A percentile compares a stretch with the other conserved stretches of the same genome.
Evolutionary conservation across 2,329 filamentous ascomycete genomes (phyloP).

Genomic region (Diaporthe velutina): DNA sequence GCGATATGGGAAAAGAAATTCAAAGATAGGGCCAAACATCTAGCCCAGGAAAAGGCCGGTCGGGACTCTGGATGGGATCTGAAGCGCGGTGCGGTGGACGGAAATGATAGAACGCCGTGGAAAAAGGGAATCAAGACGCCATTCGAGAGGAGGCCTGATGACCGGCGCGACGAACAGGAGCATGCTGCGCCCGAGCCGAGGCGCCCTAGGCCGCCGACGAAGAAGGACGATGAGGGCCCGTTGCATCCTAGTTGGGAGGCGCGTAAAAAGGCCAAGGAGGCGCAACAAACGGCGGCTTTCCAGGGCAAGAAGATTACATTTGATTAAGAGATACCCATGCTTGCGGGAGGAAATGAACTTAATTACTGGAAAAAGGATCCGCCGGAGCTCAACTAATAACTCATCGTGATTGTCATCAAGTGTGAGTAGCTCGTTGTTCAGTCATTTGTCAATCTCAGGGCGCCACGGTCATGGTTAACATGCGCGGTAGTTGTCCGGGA

Average conservation of each 20-base stretch:
- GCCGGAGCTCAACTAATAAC: background rate
- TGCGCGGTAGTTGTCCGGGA: background rate
- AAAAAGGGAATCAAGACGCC: constrained; percentile 61
- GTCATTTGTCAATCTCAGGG: background rate
- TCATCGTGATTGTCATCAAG: background rate
- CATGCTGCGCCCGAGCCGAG: constrained; percentile 17
- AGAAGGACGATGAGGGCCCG: constrained; percentile 49
- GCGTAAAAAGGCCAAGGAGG: constrained; percentile 72
- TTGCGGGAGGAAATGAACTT: constrained; percentile 9
- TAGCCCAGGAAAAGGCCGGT: constrained; percentile 56
- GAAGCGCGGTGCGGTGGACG: constrained; percentile 66
- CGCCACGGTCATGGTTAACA: background rate
- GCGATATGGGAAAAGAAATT: constrained; percentile 86
- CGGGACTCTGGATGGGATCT: constrained; percentile 70
- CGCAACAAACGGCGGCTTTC: constrained; percentile 64
- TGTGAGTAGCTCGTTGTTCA: background rate
- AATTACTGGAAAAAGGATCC: background rate
- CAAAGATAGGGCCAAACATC: constrained; percentile 77
- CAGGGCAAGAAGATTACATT: constrained; percentile 71
- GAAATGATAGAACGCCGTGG: constrained; percentile 62
- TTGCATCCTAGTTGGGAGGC: constrained; percentile 77
- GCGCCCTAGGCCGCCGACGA: constrained; percentile 20
- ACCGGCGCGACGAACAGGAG: constrained; percentile 9
- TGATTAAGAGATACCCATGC: constrained; percentile 54
- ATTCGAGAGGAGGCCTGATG: constrained; percentile 41